Conservation (phyloP, 306 rosid species). For the Fagus crenata region DNA sequence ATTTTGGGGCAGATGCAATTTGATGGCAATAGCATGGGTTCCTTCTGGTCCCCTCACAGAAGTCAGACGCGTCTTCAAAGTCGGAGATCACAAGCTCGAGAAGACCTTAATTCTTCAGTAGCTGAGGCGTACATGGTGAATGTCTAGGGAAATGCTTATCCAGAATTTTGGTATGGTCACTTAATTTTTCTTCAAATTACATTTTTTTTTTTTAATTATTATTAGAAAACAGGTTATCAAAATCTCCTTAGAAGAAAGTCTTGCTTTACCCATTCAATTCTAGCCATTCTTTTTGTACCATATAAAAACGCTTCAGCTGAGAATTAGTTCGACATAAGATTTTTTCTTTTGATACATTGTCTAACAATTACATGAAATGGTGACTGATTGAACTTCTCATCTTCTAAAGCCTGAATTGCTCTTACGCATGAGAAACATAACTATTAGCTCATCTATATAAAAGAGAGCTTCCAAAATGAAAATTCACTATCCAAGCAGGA, state of each 20-base stretch:
- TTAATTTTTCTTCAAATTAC: slow-evolving; percentile 29
- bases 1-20: slow-evolving; percentile 87
- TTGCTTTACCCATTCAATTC: slow-evolving; percentile 24
- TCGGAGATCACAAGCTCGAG: slow-evolving; percentile 94
- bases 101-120: slow-evolving; percentile 76
- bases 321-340: slow-evolving; percentile 25
- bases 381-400: slow-evolving; percentile 11
- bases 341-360: slow-evolving; percentile 6
- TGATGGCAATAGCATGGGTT: slow-evolving; percentile 52
- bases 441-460: slow-evolving; percentile 6
- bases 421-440: slow-evolving; percentile 15
- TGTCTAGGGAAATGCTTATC: slow-evolving; percentile 49
- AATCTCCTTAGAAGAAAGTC: slow-evolving; percentile 19
- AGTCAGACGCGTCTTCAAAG: slow-evolving; percentile 93
- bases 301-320: slow-evolving; percentile 30
- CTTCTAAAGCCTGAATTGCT: slow-evolving; percentile 22
- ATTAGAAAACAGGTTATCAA: slow-evolving; percentile 12
- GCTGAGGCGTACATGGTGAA: slow-evolving; percentile 75
- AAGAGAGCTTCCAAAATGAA: not conserved
- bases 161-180: slow-evolving; percentile 48
- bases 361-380: slow-evolving; percentile 15
- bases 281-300: slow-evolving; percentile 38
- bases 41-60: slow-evolving; percentile 82
- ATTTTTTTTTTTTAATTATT: too few relatives aligned
- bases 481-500: not conserved